Evolutionary conservation across 2,329 filamentous ascomycete genomes (phyloP).

Genomic region (Hymenoscyphus linearis): DNA sequence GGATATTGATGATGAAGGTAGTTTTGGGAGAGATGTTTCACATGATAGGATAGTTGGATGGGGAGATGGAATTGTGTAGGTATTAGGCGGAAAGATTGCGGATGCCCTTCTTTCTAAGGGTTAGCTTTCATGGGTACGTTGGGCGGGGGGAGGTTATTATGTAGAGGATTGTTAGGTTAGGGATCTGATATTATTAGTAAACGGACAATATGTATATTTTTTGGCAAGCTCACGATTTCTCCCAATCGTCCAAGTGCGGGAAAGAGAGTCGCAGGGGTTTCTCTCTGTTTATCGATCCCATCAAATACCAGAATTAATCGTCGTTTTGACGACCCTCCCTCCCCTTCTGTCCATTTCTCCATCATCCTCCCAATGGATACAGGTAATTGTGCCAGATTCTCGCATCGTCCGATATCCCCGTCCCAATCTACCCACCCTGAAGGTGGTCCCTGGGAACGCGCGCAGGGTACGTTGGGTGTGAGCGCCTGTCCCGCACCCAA

Average conservation of each 20-base stretch:
- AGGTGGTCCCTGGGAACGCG: too few species aligned
- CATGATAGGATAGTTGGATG: too few species aligned
- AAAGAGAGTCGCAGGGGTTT: conserved; percentile 71
- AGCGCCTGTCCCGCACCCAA: too few species aligned
- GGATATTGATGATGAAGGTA: too few species aligned
- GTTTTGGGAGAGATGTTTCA: too few species aligned
- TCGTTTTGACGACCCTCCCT: conserved; percentile 32
- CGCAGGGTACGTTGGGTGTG: too few species aligned
- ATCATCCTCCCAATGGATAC: conserved; percentile 67
- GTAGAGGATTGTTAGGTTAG: conserved; percentile 70
- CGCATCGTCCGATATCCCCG: conserved; percentile 59
- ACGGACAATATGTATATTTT: not conserved
- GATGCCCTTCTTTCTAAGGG: too few species aligned
- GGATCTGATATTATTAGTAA: conserved; percentile 56
- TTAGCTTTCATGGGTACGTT: too few species aligned
- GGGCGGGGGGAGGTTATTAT: conserved; percentile 69
- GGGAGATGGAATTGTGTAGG: too few species aligned
- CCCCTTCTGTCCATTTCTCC: conserved; percentile 18
- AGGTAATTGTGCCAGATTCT: conserved; percentile 71
- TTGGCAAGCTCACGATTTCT: conserved; percentile 58
- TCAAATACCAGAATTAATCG: conserved; percentile 81
- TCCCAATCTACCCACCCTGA: conserved; percentile 44
- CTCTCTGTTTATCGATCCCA: conserved; percentile 77
- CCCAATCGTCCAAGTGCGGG: conserved; percentile 76
- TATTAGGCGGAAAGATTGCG: too few species aligned